Base-by-base conservation (phyloP, 148 eudicot genomes). In the Fagopyrum esculentum region DNA sequence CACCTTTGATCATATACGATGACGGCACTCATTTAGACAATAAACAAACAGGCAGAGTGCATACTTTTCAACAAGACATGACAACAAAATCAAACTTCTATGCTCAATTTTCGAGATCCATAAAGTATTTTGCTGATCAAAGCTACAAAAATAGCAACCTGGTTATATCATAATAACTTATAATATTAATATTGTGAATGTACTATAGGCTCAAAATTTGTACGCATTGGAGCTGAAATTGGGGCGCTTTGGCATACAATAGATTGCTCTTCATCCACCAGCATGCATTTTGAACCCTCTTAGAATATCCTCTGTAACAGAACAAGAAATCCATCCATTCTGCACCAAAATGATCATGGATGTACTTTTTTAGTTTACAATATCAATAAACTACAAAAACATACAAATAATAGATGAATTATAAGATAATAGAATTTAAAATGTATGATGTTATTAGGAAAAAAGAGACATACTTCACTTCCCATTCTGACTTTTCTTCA, bases 301-400 rank as follows among this genome's bases (percentile, higher is more conserved):
- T 10, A 90, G 85, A 83, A 90, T 90, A 85, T 90, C 94, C 81
- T 90, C 94, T 17, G 94, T 90, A 40, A 90, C 94, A 0, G 95
- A 90, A 15, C 95, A 91, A 70, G 88, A 90, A 78, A 90, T 90
- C 95, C 95, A 90, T 49, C 91, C 95, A 78, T 88, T 88, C 95
- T 90, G 87, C 78, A 79, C 45, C 30, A 69, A 78, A 44, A 19
- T 35, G 45, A 66, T 46, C 45, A 63, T 5, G 46, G 15, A 22
- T 30, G 26, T 43, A 61, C 40, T 64, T 19, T 40, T 64, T 15
- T 30, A 45, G 35, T 64, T 22, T 13, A 35, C 70, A 15, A 64
- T 64, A 6, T 13, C 70, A 64, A 40, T 64, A 11, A 19, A 12
- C 11, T 48, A 48, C 10, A 8, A 6, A 13, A 54, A 19, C 4